Percentiles rank a stretch among this genome's conserved stretches.
phyloP scores from a whole-genome alignment of 495 filamentous ascomycete species.

The Aspergillus nanangensis region DNA sequence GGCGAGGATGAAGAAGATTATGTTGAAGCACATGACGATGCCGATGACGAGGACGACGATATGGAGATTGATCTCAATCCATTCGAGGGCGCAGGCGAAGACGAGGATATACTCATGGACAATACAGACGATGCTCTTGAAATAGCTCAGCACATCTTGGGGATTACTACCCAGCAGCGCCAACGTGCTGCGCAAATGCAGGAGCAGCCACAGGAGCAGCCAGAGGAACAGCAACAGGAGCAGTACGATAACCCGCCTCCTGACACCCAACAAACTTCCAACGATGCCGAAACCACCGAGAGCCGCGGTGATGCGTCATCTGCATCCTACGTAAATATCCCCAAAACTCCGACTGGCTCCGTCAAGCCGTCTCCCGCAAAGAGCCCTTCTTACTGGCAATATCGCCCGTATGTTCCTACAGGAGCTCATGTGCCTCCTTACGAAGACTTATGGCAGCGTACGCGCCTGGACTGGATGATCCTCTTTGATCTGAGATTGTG shows the following conservation, averaged over 20 bases:
- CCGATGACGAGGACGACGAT: slow-evolving; percentile 26
- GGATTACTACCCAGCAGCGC: slow-evolving; percentile 17
- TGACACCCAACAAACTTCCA: slow-evolving; percentile 52
- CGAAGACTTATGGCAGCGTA: slow-evolving; percentile 81
- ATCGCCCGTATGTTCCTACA: slow-evolving; percentile 63
- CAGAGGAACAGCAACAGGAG: slow-evolving; percentile 3
- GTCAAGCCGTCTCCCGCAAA: slow-evolving; percentile 31
- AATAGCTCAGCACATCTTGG: slow-evolving; percentile 62
- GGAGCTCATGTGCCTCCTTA: slow-evolving; percentile 58
- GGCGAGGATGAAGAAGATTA: slow-evolving; percentile 40
- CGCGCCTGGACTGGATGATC: slow-evolving; percentile 91
- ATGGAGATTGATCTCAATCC: slow-evolving; percentile 21
- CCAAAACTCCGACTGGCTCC: slow-evolving; percentile 29
- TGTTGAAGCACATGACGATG: slow-evolving; percentile 40
- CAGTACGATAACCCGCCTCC: slow-evolving; percentile 45
- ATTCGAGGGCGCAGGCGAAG: slow-evolving; percentile 31
- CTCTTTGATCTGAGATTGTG: slow-evolving; percentile 95
- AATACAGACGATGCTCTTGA: slow-evolving; percentile 60
- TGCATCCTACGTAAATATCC: slow-evolving; percentile 29
- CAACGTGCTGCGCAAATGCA: background rate
- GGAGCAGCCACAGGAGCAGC: slow-evolving; percentile 1
- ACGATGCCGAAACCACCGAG: slow-evolving; percentile 56
- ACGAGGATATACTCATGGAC: slow-evolving; percentile 50
- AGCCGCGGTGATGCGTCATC: slow-evolving; percentile 9
- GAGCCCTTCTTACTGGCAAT: slow-evolving; percentile 79